phyloP scores from a whole-genome alignment of 2,329 filamentous ascomycete species.

The Dichotomopilus funicola region DNA sequence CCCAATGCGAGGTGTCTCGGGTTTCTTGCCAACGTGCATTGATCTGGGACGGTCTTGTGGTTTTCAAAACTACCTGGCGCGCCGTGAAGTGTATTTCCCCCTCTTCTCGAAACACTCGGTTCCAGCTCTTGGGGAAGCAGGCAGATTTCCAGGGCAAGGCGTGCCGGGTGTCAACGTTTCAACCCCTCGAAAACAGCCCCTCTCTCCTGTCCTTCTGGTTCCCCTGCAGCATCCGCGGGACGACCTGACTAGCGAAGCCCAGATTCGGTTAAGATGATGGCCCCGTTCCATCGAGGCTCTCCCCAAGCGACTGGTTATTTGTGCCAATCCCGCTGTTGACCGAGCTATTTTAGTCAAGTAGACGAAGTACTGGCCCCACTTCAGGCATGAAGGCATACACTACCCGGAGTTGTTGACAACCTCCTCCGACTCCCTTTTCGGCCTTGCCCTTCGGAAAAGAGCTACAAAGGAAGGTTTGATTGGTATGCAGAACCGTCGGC shows the following conservation, averaged over 20 bases:
- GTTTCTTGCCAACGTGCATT: conserved; percentile 14
- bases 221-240: neutral
- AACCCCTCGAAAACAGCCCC: conserved; percentile 7
- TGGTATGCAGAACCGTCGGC: too few species aligned
- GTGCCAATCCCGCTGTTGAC: conserved; percentile 1
- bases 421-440: neutral
- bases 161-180: conserved; percentile 12
- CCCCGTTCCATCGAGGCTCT: neutral
- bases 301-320: neutral
- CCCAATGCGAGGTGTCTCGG: too few species aligned
- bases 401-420: neutral
- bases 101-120: conserved; percentile 10
- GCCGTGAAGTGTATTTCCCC: too few species aligned
- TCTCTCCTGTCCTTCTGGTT: neutral
- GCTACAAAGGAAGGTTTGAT: too few species aligned
- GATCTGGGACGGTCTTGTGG: neutral
- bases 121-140: neutral
- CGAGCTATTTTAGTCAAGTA: neutral
- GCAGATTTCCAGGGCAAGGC: neutral
- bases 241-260: neutral
- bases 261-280: neutral
- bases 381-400: conserved; percentile 13
- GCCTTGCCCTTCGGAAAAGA: neutral
- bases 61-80: too few species aligned
- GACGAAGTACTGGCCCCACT: conserved; percentile 12